A percentile compares a stretch with the other conserved stretches of the same genome.
These are phyloP conservation scores for Pilatotrama ljubarskyi DNA, from an alignment of 768 basidiomycete species.

Conservation along the genomic window DNA sequence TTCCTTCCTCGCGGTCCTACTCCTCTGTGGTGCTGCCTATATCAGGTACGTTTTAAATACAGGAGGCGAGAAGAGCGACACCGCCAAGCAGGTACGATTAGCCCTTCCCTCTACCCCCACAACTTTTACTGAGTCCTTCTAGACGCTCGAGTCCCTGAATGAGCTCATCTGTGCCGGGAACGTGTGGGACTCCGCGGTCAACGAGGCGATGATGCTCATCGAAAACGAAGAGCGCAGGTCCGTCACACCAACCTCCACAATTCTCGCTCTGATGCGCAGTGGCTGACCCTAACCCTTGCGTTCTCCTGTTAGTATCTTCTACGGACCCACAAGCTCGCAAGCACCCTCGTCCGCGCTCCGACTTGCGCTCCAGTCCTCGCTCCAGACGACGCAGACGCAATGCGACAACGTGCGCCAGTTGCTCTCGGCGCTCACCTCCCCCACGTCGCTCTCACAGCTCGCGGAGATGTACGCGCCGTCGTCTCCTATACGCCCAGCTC, in stretches of 20 bases:
- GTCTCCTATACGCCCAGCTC: constrained; percentile 46
- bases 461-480: constrained; percentile 89
- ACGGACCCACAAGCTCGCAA: constrained; percentile 45
- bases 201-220: constrained; percentile 62
- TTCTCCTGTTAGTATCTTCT: constrained; percentile 33
- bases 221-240: constrained; percentile 74
- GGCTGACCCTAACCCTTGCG: not conserved
- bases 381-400: constrained; percentile 76
- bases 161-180: constrained; percentile 67
- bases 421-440: constrained; percentile 72
- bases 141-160: constrained; percentile 68
- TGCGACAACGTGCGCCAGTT: constrained; percentile 82
- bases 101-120: constrained; percentile 8
- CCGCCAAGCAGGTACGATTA: constrained; percentile 26
- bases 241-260: not conserved
- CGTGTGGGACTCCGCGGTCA: constrained; percentile 73
- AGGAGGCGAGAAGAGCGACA: constrained; percentile 13
- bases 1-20: constrained; percentile 23
- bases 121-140: not conserved
- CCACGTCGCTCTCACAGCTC: constrained; percentile 71
- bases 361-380: constrained; percentile 68
- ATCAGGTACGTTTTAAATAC: constrained; percentile 15
- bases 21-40: constrained; percentile 22
- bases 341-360: constrained; percentile 60
- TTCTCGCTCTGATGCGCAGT: not conserved